Conservation (phyloP, 164 flowering plant species). For the Vitis riparia region DNA sequence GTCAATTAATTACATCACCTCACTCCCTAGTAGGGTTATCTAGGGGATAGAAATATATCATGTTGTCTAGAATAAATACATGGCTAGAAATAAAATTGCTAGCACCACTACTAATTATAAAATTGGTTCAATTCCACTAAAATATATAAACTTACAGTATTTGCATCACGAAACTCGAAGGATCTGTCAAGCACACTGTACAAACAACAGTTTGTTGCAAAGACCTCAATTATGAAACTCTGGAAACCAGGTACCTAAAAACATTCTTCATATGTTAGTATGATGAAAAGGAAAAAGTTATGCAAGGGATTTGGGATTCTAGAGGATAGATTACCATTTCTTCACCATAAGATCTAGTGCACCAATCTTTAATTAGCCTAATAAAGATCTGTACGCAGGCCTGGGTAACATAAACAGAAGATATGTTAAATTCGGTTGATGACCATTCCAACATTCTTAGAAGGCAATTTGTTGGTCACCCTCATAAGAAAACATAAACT, state of each 20-base stretch:
- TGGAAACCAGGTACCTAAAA: constrained; percentile 92
- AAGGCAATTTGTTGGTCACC: neutral
- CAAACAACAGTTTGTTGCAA: constrained; percentile 86
- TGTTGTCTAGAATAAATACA: no score
- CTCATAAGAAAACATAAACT: neutral
- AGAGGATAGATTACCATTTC: constrained; percentile 60
- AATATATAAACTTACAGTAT: constrained; percentile 57
- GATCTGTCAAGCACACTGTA: constrained; percentile 96
- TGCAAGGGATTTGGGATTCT: neutral
- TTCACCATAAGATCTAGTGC: constrained; percentile 53
- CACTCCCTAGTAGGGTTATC: no score
- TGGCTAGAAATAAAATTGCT: no score
- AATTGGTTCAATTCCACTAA: no score
- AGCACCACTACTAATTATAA: no score
- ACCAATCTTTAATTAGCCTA: constrained; percentile 93
- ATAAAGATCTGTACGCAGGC: constrained; percentile 90
- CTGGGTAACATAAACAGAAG: constrained; percentile 36
- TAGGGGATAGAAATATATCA: no score
- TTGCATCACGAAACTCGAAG: constrained; percentile 89
- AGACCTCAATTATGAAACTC: constrained; percentile 66
- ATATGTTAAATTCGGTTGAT: constrained; percentile 11
- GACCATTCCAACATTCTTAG: neutral
- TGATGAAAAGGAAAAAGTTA: neutral
- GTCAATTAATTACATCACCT: no score
- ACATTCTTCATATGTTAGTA: neutral